Percentiles rank a stretch among this genome's conserved stretches.
phyloP scores from a whole-genome alignment of 2,329 filamentous ascomycete genomes.

The Fusarium musae region DNA sequence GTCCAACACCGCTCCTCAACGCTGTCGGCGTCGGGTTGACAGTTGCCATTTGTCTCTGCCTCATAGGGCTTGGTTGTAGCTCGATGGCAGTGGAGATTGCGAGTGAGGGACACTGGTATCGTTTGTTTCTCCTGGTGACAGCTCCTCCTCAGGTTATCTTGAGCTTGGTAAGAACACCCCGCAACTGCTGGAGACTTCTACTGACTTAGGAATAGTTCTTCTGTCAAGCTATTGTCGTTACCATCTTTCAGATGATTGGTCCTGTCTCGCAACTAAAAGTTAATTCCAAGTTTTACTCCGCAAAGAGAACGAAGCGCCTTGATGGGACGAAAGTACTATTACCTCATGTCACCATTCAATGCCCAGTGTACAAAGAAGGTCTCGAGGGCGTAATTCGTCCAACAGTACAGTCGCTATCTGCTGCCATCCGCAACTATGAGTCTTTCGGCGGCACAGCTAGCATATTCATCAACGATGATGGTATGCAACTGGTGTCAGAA shows the following conservation, averaged over 20 bases:
- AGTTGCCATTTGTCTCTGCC: background rate
- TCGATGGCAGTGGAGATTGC: background rate
- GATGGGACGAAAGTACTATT: background rate
- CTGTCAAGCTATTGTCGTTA: background rate
- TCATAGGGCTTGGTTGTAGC: background rate
- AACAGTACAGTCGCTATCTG: constrained; percentile 64
- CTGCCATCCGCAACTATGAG: constrained; percentile 69
- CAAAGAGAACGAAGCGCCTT: background rate
- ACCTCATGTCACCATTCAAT: constrained; percentile 58
- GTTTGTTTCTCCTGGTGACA: background rate
- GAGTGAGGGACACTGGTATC: background rate
- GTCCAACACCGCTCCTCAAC: background rate
- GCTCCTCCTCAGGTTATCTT: background rate
- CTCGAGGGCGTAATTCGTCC: constrained; percentile 58
- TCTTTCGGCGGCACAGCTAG: constrained; percentile 71
- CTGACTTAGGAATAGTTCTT: background rate
- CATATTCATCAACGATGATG: constrained; percentile 75
- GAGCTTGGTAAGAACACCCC: background rate
- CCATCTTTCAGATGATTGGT: background rate
- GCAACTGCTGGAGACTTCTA: accelerated
- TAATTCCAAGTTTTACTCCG: constrained; percentile 32
- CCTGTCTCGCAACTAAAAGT: background rate
- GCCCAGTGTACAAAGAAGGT: constrained; percentile 56
- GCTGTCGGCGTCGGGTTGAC: background rate
- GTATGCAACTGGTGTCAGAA: constrained; percentile 68